Evolutionary conservation across 2,329 filamentous ascomycete genomes (phyloP).

Genomic region (Fusarium buharicum): DNA sequence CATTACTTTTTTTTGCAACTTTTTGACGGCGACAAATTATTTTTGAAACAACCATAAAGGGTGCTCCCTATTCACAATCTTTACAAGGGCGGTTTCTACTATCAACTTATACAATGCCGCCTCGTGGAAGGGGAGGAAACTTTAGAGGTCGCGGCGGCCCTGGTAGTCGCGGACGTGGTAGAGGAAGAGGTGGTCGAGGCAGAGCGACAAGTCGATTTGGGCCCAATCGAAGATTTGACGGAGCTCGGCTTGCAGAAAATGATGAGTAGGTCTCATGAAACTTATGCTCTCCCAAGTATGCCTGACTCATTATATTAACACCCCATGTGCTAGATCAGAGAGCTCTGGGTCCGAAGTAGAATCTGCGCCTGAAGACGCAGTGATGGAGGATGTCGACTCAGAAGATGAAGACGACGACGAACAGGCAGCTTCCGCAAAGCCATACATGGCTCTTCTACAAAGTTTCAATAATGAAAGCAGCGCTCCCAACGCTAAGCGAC

Average conservation of each 20-base stretch:
- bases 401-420: constrained; percentile 60
- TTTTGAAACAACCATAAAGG: not conserved
- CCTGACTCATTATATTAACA: not conserved
- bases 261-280: constrained; percentile 48
- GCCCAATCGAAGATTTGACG: constrained; percentile 52
- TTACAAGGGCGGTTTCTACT: too few relatives aligned
- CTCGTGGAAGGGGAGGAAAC: constrained; percentile 50
- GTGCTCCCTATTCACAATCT: not conserved
- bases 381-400: constrained; percentile 52
- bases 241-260: constrained; percentile 50
- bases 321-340: constrained; percentile 24
- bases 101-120: constrained; percentile 45
- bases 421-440: constrained; percentile 56
- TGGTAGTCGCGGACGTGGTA: constrained; percentile 28
- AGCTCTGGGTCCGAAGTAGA: constrained; percentile 45
- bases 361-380: constrained; percentile 50
- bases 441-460: constrained; percentile 69
- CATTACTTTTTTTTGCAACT: constrained; percentile 47
- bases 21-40: not conserved
- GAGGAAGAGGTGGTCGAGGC: constrained; percentile 47
- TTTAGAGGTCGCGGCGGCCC: constrained; percentile 47
- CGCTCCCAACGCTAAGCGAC: constrained; percentile 63
- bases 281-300: accelerated
- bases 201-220: constrained; percentile 52
- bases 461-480: constrained; percentile 62